A percentile compares a stretch with the other conserved stretches of the same genome.
These are phyloP conservation scores for Maudiozyma pseudohumilis DNA, from an alignment of 805 yeast genomes.

Conservation along the genomic window DNA sequence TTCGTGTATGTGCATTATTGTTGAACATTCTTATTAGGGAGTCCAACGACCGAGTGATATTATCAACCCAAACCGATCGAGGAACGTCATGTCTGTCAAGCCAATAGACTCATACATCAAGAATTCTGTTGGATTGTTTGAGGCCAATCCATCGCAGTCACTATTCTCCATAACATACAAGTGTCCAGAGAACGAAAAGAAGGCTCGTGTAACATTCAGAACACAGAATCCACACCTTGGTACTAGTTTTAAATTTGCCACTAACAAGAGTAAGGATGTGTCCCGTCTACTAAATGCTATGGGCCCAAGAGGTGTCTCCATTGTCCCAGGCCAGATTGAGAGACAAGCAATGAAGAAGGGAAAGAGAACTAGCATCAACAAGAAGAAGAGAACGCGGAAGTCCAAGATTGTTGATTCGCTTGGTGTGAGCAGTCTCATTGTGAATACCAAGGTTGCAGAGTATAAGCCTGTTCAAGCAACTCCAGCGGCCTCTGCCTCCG, in stretches of 20 bases:
- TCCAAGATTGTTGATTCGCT: slow-evolving; percentile 13
- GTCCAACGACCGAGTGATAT: background rate
- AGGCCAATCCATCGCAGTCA: slow-evolving; percentile 34
- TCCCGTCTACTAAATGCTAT: slow-evolving; percentile 61
- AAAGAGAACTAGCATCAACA: background rate
- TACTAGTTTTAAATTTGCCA: slow-evolving; percentile 45
- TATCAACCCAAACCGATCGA: background rate
- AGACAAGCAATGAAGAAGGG: slow-evolving; percentile 9
- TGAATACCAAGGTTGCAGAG: slow-evolving; percentile 22
- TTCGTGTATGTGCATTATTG: too few relatives aligned
- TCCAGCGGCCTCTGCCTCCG: background rate
- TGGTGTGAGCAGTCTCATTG: slow-evolving; percentile 22
- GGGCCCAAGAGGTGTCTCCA: slow-evolving; percentile 55
- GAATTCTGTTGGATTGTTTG: slow-evolving; percentile 33
- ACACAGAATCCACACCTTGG: slow-evolving; percentile 59
- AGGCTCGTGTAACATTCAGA: slow-evolving; percentile 35
- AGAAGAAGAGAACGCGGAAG: slow-evolving; percentile 6
- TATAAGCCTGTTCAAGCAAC: slow-evolving; percentile 12
- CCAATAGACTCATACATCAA: slow-evolving; percentile 36
- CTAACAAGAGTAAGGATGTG: slow-evolving; percentile 61
- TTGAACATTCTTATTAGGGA: too few relatives aligned
- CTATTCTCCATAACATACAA: slow-evolving; percentile 29
- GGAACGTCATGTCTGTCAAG: slow-evolving; percentile 16
- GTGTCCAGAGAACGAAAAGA: slow-evolving; percentile 20
- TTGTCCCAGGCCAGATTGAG: slow-evolving; percentile 19